Evolutionary conservation across 768 basidiomycete species (phyloP).

Genomic region (Russula vinacea): DNA sequence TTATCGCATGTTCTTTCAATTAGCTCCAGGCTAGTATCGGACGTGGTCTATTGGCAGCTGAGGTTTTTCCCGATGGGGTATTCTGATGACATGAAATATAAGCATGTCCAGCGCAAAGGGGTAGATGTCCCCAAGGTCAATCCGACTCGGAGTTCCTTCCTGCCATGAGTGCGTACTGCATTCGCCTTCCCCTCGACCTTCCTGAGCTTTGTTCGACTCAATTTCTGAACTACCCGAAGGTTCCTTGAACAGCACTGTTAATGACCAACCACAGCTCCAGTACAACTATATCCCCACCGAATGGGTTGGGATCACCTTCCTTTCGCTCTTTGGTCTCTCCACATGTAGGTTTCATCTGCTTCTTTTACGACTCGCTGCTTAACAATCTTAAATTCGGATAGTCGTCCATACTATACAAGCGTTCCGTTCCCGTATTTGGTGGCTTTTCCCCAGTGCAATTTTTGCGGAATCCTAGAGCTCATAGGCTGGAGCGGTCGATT

Average conservation of each 20-base stretch:
- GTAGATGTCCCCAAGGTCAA: neutral
- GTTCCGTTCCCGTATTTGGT: constrained; percentile 32
- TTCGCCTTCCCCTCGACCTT: neutral
- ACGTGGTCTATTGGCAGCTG: too few species aligned
- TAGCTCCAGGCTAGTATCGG: too few species aligned
- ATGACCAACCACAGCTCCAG: neutral
- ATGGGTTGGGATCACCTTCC: constrained; percentile 39
- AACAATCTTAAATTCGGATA: neutral
- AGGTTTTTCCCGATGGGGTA: too few species aligned
- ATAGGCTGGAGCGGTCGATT: constrained; percentile 23
- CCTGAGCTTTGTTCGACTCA: neutral
- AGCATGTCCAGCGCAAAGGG: too few species aligned
- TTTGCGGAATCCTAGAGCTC: constrained; percentile 21
- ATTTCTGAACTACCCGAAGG: neutral
- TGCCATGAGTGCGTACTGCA: constrained; percentile 18
- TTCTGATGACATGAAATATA: neutral
- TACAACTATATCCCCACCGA: constrained; percentile 41
- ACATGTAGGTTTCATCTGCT: constrained; percentile 32
- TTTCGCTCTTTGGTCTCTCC: constrained; percentile 37
- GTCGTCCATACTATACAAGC: constrained; percentile 20
- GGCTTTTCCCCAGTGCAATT: constrained; percentile 24
- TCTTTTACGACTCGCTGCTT: neutral
- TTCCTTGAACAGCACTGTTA: constrained; percentile 2
- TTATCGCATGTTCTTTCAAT: too few species aligned
- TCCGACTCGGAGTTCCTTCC: neutral